Conservation (phyloP, 129 eudicot genomes). For the Artemisia argyi region DNA sequence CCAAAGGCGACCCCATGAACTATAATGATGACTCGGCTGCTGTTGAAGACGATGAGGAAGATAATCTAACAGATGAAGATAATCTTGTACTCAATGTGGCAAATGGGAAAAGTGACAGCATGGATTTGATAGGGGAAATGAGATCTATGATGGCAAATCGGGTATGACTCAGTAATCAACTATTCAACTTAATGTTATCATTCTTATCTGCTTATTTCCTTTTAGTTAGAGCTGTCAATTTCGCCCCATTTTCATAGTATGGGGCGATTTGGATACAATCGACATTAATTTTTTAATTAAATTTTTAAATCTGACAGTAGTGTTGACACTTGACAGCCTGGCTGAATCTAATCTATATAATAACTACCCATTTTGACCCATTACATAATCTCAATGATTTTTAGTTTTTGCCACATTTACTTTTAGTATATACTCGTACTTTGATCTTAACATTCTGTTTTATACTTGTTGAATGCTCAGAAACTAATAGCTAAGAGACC, state of each 20-base stretch:
- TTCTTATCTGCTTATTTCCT: not conserved
- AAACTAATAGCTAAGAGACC: conserved; percentile 22
- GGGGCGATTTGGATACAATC: no score
- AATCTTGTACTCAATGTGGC: conserved; percentile 64
- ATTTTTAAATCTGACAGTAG: no score
- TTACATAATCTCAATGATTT: not conserved
- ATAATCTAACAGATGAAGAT: conserved; percentile 67
- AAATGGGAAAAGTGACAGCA: conserved; percentile 34
- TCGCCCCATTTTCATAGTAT: not conserved
- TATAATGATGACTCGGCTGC: conserved; percentile 31
- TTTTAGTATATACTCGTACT: no score
- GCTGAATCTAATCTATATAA: no score
- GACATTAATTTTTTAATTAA: not conserved
- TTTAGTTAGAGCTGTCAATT: not conserved
- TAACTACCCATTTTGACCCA: no score
- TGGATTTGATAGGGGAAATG: conserved; percentile 30
- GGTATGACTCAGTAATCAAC: conserved; percentile 31
- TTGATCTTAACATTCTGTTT: not conserved
- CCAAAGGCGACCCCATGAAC: conserved; percentile 1
- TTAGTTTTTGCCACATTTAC: not conserved
- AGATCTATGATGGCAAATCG: conserved; percentile 33
- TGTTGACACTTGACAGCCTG: no score
- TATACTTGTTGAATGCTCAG: conserved; percentile 34
- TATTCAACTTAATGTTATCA: not conserved
- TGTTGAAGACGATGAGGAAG: conserved; percentile 37